phyloP scores from a whole-genome alignment of 176 grass and related monocot species.

The Bothriochloa decipiens region DNA sequence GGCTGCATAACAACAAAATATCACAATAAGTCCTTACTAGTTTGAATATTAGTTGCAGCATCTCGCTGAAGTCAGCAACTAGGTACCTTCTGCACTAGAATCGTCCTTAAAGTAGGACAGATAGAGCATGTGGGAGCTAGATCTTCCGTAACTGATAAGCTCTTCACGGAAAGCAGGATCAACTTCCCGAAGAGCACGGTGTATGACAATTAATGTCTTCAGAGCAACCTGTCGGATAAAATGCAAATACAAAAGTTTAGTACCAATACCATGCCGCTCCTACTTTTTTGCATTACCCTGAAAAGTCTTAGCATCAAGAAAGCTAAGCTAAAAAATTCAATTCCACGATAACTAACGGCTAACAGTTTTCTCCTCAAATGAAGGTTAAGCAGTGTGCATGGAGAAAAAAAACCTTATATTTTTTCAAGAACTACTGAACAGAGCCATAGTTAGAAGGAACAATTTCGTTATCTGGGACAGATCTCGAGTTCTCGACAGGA shows the following conservation, averaged over 20 bases:
- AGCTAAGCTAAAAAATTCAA: neutral
- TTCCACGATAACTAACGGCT: neutral
- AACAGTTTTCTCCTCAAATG: neutral
- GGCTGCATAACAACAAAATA: conserved; percentile 57
- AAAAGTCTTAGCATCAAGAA: neutral
- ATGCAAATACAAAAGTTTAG: neutral
- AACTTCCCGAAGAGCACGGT: conserved; percentile 87
- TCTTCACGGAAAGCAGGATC: conserved; percentile 85
- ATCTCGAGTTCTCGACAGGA: neutral
- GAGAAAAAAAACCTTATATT: neutral
- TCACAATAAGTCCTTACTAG: conserved; percentile 21
- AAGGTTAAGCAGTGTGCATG: neutral
- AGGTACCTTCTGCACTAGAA: conserved; percentile 82
- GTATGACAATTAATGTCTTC: conserved; percentile 84
- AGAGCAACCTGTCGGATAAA: conserved; percentile 71
- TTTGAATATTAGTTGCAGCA: conserved; percentile 24
- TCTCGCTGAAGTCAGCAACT: conserved; percentile 5
- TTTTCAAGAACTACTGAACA: neutral
- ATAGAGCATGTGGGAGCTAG: conserved; percentile 76
- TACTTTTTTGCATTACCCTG: neutral
- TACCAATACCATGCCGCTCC: neutral
- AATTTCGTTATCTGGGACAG: neutral
- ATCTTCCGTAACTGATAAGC: conserved; percentile 84
- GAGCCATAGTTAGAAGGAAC: neutral
- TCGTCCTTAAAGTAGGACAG: conserved; percentile 91